These are phyloP conservation scores for Posidonia australis DNA, from an alignment of 106 monocot genomes.

Conservation along the genomic window DNA sequence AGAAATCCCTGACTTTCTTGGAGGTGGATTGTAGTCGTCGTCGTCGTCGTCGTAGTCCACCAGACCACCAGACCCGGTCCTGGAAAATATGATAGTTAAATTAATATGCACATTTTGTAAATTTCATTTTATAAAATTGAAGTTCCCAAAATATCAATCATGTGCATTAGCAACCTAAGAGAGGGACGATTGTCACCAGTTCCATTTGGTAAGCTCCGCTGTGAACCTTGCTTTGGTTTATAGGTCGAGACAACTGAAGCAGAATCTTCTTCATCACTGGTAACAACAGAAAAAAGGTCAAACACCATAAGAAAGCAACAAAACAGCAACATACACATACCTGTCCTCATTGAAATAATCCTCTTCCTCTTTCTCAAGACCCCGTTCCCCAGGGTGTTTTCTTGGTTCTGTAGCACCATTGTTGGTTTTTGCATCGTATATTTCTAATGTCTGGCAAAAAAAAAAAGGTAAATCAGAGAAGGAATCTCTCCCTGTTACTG, in stretches of 20 bases:
- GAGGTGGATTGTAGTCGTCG: conserved; percentile 22
- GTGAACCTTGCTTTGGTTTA: background rate
- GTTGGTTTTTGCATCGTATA: conserved; percentile 29
- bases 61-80: conserved; percentile 9
- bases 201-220: conserved; percentile 15
- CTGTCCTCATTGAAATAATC: conserved; percentile 95
- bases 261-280: conserved; percentile 28
- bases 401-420: conserved; percentile 18
- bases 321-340: conserved; percentile 18
- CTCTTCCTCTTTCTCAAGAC: conserved; percentile 96
- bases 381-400: conserved; percentile 65
- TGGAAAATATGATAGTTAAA: background rate
- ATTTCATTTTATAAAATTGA: too few species aligned
- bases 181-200: background rate
- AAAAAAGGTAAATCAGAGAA: conserved; percentile 3
- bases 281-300: background rate
- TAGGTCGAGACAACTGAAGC: conserved; percentile 5
- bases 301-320: background rate
- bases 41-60: conserved; percentile 27
- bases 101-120: background rate
- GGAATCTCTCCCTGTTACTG: too few species aligned
- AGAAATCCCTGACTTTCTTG: conserved; percentile 4
- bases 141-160: too few species aligned
- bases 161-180: conserved; percentile 1
- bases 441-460: conserved; percentile 49